Evolutionary conservation across 208 protist species (phyloP), one percentile per base, ranked within the genome.

Genomic region (Trypanosoma cruzi): DNA sequence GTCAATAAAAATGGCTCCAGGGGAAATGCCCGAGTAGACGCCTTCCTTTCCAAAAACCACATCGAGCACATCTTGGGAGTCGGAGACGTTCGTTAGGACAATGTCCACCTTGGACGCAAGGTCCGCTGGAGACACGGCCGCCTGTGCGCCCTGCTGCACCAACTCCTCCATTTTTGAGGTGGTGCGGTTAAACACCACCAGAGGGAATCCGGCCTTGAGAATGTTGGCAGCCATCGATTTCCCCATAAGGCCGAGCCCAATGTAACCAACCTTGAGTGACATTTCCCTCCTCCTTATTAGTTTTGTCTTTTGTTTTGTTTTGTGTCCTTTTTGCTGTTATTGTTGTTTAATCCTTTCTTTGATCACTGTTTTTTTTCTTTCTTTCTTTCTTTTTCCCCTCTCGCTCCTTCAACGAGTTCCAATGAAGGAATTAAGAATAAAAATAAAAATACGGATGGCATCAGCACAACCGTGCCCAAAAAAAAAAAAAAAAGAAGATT

Each of bases 201-300:
- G 66, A 0, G 75, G 54, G 63, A 95, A 97, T 52, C 96, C 96
- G 14, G 91, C 88, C 58, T 91, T 92, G 53, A 97, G 74, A 46
- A 97, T 86, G 67, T 98, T 97, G 11, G 49, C 46, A 5, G 88
- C 92, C 90, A 98, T 98, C 62, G 86, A 88, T 58, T 86, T 90
- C 22, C 96, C 96, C 96, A 98, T 98, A 31, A 98, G 84, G 18
- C 96, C 96, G 22, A 97, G 81, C 16, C 96, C 96, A 72, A 98
- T 93, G 68, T 96, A 98, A 22, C 96, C 96, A 64, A 98, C 81
- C 40, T 68, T 80, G 59, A 96, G 55, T 77, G 58, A 62, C 73
- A 79, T 79, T 20, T 24, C 13, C 49, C 24, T 42, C 4, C 26
- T 13, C 36, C 26, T 50, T 22, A 49, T 26, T 18, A 0, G 65